Percentiles rank a stretch among this genome's conserved stretches.
Conservation (phyloP, 177 flowering plant genomes). For the Telopea speciosissima region DNA sequence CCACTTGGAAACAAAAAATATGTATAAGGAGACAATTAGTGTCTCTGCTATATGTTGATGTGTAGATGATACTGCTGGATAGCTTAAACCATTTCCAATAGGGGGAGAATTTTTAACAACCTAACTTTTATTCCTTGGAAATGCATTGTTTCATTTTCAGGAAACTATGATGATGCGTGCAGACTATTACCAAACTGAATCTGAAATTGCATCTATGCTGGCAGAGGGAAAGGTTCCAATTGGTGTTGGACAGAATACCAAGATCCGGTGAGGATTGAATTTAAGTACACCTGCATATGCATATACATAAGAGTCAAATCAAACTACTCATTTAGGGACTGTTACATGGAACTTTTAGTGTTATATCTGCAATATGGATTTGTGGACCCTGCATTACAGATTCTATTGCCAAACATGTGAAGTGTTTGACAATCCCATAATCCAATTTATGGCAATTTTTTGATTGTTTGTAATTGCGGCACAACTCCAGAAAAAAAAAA, state of each 20-base stretch:
- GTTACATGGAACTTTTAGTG: background rate
- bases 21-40: too few relatives aligned
- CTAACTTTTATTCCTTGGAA: background rate
- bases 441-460: background rate
- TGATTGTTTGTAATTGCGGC: background rate
- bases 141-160: constrained; percentile 29
- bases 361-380: background rate
- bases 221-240: constrained; percentile 92
- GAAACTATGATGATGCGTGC: constrained; percentile 99
- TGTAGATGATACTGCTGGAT: background rate
- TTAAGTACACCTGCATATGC: background rate
- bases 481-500: background rate
- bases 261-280: constrained; percentile 54
- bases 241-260: constrained; percentile 88
- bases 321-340: background rate
- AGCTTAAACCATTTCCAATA: background rate
- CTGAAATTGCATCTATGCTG: constrained; percentile 80
- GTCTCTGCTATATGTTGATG: background rate
- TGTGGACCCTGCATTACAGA: background rate
- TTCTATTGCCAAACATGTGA: background rate
- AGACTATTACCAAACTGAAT: constrained; percentile 90
- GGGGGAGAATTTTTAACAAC: background rate
- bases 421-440: background rate
- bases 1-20: background rate
- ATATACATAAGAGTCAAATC: too few relatives aligned